Evolutionary conservation across 192 early-diverging fungal genomes (phyloP), one percentile per base, ranked within the genome.

Genomic region (Chytriomyces confervae): DNA sequence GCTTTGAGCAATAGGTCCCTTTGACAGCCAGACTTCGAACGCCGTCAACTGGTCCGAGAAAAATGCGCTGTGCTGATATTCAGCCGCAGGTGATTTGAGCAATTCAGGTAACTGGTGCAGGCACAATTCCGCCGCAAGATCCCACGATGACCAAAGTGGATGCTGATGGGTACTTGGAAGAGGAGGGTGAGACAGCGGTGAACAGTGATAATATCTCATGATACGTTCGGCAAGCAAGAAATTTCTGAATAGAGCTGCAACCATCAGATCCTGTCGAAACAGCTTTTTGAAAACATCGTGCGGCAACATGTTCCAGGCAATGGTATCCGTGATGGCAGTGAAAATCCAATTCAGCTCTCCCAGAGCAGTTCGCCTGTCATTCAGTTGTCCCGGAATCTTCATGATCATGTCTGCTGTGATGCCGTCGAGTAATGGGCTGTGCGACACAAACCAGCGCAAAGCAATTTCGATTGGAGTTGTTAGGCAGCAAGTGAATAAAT

Each of bases 271-370:
- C 78, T 97, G 95, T n/a, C 86, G 84, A 82, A 98, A 99, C 36
- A 99, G 86, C 61, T 88, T 89, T 78, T 94, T 92, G 85, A 99
- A 99, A 61, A 94, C 74, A 57, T 97, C 96, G 43, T 91, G 91
- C 3, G 94, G 91, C 20, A 99, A 81, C 46, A 93, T 93, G 80
- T 89, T 95, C 97, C 97, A 99, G 6, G 97, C 97, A 73, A 99
- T 99, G 6, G 96, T 98, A 81, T 99, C 97, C 0, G 96, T 99
- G 61, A 99, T 94, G 29, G 97, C 92, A 5, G 96, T 98, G 78
- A 99, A 97, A 18, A 99, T 97, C 97, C 97, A 99, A 77, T 98
- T 98, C 68, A 99, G 88, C 85, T 99, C 97, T 60, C 97, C 97
- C 18, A 98, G 86, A 0, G 97, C 95, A 18, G 97, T 96, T 18